Conservation (phyloP, 352 stramenopile species). For the Pilasporangium apinafurcum region DNA sequence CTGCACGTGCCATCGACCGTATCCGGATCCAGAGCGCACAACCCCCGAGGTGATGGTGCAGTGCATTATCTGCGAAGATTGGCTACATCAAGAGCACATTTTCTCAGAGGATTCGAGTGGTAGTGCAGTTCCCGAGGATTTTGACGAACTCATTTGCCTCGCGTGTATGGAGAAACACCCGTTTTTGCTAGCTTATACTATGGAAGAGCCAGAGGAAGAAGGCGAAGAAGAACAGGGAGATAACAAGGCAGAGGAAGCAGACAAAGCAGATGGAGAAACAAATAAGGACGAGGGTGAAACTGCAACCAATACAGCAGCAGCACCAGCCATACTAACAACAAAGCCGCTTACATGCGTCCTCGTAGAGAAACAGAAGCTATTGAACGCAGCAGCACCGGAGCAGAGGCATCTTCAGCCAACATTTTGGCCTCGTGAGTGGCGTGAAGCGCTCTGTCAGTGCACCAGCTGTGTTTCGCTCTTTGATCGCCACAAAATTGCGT, state of each 20-base stretch:
- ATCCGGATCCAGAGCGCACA: conserved; percentile 65
- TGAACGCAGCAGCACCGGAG: conserved; percentile 8
- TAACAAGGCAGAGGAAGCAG: background rate
- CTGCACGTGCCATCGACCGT: conserved; percentile 67
- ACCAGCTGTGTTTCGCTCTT: conserved; percentile 37
- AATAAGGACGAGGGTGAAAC: conserved; percentile 1
- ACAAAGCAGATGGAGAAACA: conserved; percentile 2
- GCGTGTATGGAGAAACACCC: conserved; percentile 57
- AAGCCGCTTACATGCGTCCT: conserved; percentile 27
- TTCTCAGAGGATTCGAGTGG: conserved; percentile 5
- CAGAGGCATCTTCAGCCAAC: conserved; percentile 24
- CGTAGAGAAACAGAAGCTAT: conserved; percentile 21
- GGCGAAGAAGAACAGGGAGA: conserved; percentile 4
- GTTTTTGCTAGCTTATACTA: conserved; percentile 57
- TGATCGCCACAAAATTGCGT: conserved; percentile 41
- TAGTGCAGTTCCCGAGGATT: conserved; percentile 18
- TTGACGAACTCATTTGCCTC: conserved; percentile 64
- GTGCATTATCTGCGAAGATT: conserved; percentile 75
- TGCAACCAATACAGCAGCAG: conserved; percentile 1
- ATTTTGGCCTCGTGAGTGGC: conserved; percentile 68
- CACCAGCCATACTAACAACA: too few relatives aligned
- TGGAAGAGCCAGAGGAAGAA: conserved; percentile 12
- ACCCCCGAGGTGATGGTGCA: conserved; percentile 68
- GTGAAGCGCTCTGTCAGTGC: conserved; percentile 48
- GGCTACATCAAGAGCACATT: conserved; percentile 72